Evolutionary conservation across 768 basidiomycete species (phyloP).

Genomic region (Calocera cornea): DNA sequence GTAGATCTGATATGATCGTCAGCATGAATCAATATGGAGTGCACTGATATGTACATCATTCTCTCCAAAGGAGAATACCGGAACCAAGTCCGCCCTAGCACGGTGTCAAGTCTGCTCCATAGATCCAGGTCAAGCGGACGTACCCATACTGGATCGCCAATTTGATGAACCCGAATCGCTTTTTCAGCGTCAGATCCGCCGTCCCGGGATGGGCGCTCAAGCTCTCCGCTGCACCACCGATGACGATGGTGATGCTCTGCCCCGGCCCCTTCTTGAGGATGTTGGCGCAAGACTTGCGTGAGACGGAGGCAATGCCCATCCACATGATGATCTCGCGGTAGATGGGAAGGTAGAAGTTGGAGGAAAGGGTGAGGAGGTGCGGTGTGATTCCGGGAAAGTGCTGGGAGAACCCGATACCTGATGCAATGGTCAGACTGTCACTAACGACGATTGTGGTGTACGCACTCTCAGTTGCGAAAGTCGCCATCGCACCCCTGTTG

Average conservation of each 20-base stretch:
- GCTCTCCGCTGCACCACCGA: slow-evolving; percentile 93
- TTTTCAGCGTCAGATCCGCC: slow-evolving; percentile 43
- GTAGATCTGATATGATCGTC: slow-evolving; percentile 66
- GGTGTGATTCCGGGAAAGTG: slow-evolving; percentile 85
- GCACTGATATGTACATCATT: slow-evolving; percentile 57
- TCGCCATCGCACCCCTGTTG: slow-evolving; percentile 77
- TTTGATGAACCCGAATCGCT: slow-evolving; percentile 88
- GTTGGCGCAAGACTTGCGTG: slow-evolving; percentile 77
- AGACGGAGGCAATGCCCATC: slow-evolving; percentile 85
- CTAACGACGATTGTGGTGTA: slow-evolving; percentile 5
- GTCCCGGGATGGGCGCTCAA: slow-evolving; percentile 93
- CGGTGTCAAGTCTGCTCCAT: background rate
- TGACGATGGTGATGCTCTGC: slow-evolving; percentile 74
- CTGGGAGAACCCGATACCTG: slow-evolving; percentile 79
- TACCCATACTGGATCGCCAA: slow-evolving; percentile 81
- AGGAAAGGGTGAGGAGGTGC: slow-evolving; percentile 78
- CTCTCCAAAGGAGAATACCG: slow-evolving; percentile 97
- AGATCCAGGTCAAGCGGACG: slow-evolving; percentile 12
- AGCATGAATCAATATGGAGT: background rate
- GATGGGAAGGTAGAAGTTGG: slow-evolving; percentile 84
- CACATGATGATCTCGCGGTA: slow-evolving; percentile 84
- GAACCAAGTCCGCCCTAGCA: slow-evolving; percentile 79
- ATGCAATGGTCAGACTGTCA: background rate
- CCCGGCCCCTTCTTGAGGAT: slow-evolving; percentile 54
- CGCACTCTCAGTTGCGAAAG: slow-evolving; percentile 87